Evolutionary conservation across 106 monocot species (phyloP), one percentile per base, ranked within the genome.

Genomic region (Platanthera guangdongensis): DNA sequence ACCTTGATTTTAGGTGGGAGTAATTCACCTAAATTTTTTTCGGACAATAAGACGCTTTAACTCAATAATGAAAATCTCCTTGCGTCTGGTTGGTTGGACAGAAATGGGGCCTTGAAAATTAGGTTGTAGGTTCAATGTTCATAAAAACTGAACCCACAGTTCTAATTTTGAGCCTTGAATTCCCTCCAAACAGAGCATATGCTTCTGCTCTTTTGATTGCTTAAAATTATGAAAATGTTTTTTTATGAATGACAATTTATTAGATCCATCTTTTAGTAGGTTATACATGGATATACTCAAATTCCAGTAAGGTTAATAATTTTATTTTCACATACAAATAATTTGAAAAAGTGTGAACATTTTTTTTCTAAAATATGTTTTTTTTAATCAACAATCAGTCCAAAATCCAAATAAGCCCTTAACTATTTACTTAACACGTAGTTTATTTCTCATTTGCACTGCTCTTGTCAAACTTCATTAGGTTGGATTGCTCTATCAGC

Each of bases 401-500:
- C 53, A 57, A 4, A 14, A 54, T 14, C 54, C 6, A 55, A 55
- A 55, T 21, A 21, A 19, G n/a, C 7, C 59, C 19, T 59, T 59
- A 59, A 7, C 21, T 59, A 59, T 59, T 59, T 19, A 59, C 18
- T 19, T 39, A 39, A 39, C 39, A 39, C 39, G 39, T 21, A 59
- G 2, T 21, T 19, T 21, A 60, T n/a, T 60, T 21, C 59, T 60
- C 59, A 21, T 60, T 21, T 18, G 8, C 15, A 47, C n/a, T 47
- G 16, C 7, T 5, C 49, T 67, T 39, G 32, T 12, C 4, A 53
- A 67, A 8, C 4, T 67, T 30, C 72, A 21, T 80, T 78, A 97
- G 96, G 96, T 97, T 77, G 96, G 96, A 63, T 87, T 97, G 74
- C 76, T 97, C 13, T 97, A 97, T 79, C 16, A 64, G 50, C 96